Evolutionary conservation across 129 eudicot species (phyloP).

Genomic region (Chrysanthemum lavandulifolium): DNA sequence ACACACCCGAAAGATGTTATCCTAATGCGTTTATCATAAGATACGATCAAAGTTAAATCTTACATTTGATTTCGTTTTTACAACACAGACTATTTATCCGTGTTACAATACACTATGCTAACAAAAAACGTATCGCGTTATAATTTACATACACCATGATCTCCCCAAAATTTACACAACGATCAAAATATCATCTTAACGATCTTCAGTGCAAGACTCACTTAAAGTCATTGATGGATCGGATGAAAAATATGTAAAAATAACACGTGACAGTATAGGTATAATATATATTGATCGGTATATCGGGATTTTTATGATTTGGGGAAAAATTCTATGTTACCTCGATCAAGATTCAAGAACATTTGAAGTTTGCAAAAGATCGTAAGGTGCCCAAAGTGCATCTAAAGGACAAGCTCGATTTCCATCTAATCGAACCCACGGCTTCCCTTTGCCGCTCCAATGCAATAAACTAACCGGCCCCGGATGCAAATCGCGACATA

Average conservation of each 20-base stretch:
- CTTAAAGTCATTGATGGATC: slow-evolving; percentile 17
- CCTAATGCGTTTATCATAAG: slow-evolving; percentile 12
- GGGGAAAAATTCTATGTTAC: slow-evolving; percentile 19
- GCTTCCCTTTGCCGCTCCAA: slow-evolving; percentile 98
- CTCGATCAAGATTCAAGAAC: slow-evolving; percentile 57
- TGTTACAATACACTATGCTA: slow-evolving; percentile 21
- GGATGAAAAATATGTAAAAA: slow-evolving; percentile 2
- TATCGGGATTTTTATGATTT: slow-evolving; percentile 18
- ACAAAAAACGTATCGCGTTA: slow-evolving; percentile 8
- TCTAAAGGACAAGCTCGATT: slow-evolving; percentile 77
- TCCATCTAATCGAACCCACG: slow-evolving; percentile 82
- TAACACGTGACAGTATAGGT: background rate
- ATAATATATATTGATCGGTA: background rate
- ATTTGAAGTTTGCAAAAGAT: slow-evolving; percentile 58
- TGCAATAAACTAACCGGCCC: slow-evolving; percentile 93
- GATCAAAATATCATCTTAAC: slow-evolving; percentile 20
- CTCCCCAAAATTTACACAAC: slow-evolving; percentile 7
- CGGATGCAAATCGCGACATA: slow-evolving; percentile 80
- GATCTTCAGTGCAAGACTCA: slow-evolving; percentile 19
- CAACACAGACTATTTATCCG: background rate
- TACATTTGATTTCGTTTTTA: slow-evolving; percentile 18
- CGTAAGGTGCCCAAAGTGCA: slow-evolving; percentile 90
- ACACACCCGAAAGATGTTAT: background rate
- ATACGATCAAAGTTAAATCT: slow-evolving; percentile 12
- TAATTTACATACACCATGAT: slow-evolving; percentile 30